Evolutionary conservation across 192 early-diverging fungal species (phyloP).

Genomic region (Entomortierella lignicola): DNA sequence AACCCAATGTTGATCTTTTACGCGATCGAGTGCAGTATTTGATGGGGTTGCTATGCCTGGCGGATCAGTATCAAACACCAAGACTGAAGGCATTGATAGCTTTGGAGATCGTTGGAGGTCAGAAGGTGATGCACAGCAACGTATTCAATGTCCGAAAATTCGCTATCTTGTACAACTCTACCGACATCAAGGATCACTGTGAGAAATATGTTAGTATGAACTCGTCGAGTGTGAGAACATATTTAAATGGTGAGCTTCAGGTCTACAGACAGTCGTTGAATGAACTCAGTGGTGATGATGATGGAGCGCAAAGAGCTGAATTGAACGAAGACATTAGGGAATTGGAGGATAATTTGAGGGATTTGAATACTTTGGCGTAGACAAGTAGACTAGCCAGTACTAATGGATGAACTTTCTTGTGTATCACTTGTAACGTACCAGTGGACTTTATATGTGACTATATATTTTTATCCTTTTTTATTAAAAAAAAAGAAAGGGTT

Average conservation of each 20-base stretch:
- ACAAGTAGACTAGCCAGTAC: too few species aligned
- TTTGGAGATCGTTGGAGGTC: background rate
- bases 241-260: slow-evolving; percentile 7
- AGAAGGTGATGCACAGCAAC: slow-evolving; percentile 22
- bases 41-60: slow-evolving; percentile 2
- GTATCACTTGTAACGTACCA: too few species aligned
- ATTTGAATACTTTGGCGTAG: too few species aligned
- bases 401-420: too few species aligned
- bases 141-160: slow-evolving; percentile 9
- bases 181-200: slow-evolving; percentile 10
- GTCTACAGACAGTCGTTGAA: background rate
- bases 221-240: background rate
- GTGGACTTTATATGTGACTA: too few species aligned
- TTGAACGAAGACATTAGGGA: too few species aligned
- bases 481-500: too few species aligned
- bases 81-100: slow-evolving; percentile 32
- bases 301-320: too few species aligned
- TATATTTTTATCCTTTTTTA: too few species aligned
- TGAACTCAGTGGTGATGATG: background rate
- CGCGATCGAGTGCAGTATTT: slow-evolving; percentile 18
- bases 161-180: background rate
- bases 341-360: too few species aligned
- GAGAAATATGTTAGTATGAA: slow-evolving; percentile 17
- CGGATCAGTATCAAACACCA: slow-evolving; percentile 6
- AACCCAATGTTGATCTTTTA: background rate